These are phyloP conservation scores for Cephaloascus fragrans DNA, from an alignment of 805 yeast species.

Conservation along the genomic window DNA sequence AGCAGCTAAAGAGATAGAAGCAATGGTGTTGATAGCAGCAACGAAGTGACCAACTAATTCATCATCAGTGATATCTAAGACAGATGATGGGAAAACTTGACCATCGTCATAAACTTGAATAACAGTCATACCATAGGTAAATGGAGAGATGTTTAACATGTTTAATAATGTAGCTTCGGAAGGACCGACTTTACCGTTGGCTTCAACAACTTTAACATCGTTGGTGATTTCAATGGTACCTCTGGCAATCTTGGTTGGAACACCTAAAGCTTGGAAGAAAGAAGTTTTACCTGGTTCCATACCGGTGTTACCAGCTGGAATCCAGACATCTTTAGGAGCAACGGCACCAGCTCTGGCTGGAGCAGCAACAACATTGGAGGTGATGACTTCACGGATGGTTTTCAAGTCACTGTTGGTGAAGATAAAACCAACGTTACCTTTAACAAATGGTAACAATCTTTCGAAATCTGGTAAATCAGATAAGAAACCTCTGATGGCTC, in stretches of 20 bases:
- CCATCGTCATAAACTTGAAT: conserved; percentile 98
- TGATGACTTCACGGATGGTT: conserved; percentile 79
- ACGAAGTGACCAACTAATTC: conserved; percentile 90
- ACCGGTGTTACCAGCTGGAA: conserved; percentile 99
- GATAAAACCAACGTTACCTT: conserved; percentile 99
- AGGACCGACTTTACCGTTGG: conserved; percentile 89
- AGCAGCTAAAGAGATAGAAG: conserved; percentile 93
- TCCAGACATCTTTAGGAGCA: conserved; percentile 96
- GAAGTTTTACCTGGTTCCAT: conserved; percentile 99
- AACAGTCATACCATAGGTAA: conserved; percentile 96
- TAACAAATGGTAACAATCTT: conserved; percentile 88
- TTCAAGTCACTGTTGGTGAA: conserved; percentile 95
- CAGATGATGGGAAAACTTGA: conserved; percentile 92
- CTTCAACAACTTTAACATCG: conserved; percentile 91
- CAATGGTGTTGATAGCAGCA: conserved; percentile 86
- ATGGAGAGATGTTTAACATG: conserved; percentile 99
- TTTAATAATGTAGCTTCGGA: conserved; percentile 98
- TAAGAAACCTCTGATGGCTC: conserved; percentile 96
- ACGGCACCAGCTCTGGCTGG: conserved; percentile 99
- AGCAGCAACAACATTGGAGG: conserved; percentile 96
- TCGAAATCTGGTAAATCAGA: conserved; percentile 93
- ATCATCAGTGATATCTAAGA: conserved; percentile 97
- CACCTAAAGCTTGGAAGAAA: conserved; percentile 99
- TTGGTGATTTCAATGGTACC: conserved; percentile 99
- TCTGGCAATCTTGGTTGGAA: conserved; percentile 99